Percentiles rank a stretch among this genome's conserved stretches.
phyloP scores from a whole-genome alignment of 108 stramenopile species.

The Cylindrotheca closterium region DNA sequence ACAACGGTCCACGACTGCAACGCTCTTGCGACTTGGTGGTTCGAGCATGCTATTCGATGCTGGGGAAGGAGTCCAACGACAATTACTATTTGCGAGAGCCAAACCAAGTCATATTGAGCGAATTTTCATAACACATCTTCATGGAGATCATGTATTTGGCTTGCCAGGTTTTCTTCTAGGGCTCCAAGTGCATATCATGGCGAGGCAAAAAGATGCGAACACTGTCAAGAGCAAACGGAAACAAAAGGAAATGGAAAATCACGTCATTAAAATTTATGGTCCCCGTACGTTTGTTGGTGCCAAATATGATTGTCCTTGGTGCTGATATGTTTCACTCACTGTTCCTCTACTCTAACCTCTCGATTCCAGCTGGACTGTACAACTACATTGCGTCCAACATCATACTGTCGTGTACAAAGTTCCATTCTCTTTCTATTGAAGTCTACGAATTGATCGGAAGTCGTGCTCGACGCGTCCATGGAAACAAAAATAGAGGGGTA shows the following conservation, averaged over 20 bases:
- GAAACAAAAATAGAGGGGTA: conserved; percentile 7
- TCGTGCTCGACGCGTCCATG: conserved; percentile 33
- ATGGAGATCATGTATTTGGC: conserved; percentile 94
- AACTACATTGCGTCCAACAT: conserved; percentile 72
- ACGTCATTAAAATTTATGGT: conserved; percentile 68
- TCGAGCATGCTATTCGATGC: conserved; percentile 84
- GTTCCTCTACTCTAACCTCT: not conserved
- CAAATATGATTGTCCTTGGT: too few relatives aligned
- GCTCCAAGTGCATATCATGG: conserved; percentile 15
- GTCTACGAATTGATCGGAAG: conserved; percentile 78
- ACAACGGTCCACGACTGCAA: conserved; percentile 43
- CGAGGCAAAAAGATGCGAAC: not conserved
- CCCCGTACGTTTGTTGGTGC: conserved; percentile 30
- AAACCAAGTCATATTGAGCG: conserved; percentile 22
- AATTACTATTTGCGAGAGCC: conserved; percentile 56
- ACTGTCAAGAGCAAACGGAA: not conserved
- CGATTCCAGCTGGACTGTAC: conserved; percentile 55
- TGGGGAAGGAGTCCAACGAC: conserved; percentile 89
- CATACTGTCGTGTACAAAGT: conserved; percentile 42
- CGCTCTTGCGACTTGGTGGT: conserved; percentile 54
- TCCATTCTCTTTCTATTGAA: conserved; percentile 51
- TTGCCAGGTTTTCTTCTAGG: conserved; percentile 75
- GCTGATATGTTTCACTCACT: not conserved
- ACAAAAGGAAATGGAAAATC: conserved; percentile 11
- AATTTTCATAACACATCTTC: conserved; percentile 91